phyloP scores from a whole-genome alignment of 495 filamentous ascomycete species.

The Pyronema omphalodes region DNA sequence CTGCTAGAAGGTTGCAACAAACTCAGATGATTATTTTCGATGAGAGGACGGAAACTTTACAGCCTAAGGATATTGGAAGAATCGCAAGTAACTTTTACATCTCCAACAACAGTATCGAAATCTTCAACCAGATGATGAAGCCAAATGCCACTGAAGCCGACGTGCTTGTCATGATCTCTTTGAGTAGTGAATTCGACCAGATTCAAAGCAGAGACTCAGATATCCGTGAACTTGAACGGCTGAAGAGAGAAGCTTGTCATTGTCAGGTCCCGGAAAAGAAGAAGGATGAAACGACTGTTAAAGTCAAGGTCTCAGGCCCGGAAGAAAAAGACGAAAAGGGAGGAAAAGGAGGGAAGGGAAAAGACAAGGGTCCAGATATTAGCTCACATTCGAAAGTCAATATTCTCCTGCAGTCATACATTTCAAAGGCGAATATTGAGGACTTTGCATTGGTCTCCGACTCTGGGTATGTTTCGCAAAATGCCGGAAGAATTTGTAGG shows the following conservation, averaged over 20 bases:
- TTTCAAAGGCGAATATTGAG: conserved; percentile 70
- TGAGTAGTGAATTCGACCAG: conserved; percentile 94
- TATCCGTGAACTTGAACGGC: conserved; percentile 49
- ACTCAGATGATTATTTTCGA: conserved; percentile 99
- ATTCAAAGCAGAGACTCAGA: conserved; percentile 83
- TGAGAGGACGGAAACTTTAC: conserved; percentile 73
- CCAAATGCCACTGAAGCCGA: conserved; percentile 68
- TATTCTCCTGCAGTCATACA: conserved; percentile 82
- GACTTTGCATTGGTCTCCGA: conserved; percentile 89
- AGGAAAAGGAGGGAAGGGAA: conserved; percentile 27
- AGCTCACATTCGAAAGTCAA: conserved; percentile 83
- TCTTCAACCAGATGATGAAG: conserved; percentile 87
- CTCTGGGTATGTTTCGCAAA: conserved; percentile 85
- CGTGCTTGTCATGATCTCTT: conserved; percentile 81
- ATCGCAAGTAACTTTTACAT: conserved; percentile 98
- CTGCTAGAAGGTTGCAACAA: conserved; percentile 64
- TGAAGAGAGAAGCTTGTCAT: conserved; percentile 41
- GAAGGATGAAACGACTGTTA: neutral
- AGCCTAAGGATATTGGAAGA: conserved; percentile 80
- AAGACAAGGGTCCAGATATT: conserved; percentile 42
- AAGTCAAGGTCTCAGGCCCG: conserved; percentile 1
- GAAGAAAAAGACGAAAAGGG: neutral
- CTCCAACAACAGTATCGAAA: conserved; percentile 74
- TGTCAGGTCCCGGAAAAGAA: conserved; percentile 33
- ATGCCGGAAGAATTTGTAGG: conserved; percentile 81